These are phyloP conservation scores for Rhododendron vialii DNA, from an alignment of 148 eudicot species.

Conservation along the genomic window DNA sequence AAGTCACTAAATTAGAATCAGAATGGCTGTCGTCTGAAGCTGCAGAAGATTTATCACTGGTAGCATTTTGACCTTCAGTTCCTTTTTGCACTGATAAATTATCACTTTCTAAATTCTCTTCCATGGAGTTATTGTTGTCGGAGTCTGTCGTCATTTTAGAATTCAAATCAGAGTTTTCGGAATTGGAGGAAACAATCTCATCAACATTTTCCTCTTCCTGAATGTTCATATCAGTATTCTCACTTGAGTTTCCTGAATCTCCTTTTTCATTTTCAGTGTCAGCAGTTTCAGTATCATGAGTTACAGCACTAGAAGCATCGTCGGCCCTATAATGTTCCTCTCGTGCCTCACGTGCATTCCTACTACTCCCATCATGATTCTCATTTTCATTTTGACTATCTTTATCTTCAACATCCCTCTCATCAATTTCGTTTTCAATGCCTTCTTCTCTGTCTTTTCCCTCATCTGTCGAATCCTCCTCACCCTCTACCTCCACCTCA, in stretches of 20 bases:
- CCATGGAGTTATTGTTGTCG: constrained; percentile 24
- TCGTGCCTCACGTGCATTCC: constrained; percentile 60
- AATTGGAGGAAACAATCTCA: constrained; percentile 8
- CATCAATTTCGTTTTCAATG: constrained; percentile 34
- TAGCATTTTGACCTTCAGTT: constrained; percentile 28
- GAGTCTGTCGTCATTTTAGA: constrained; percentile 20
- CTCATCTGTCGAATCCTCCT: constrained; percentile 46
- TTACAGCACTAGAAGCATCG: constrained; percentile 98
- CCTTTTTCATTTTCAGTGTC: constrained; percentile 36
- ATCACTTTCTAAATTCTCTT: constrained; percentile 15
- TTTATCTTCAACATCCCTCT: constrained; percentile 26
- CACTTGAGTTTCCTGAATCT: constrained; percentile 30
- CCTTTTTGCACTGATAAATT: constrained; percentile 17
- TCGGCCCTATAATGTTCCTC: constrained; percentile 88
- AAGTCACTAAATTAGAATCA: constrained; percentile 21
- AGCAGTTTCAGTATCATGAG: constrained; percentile 40
- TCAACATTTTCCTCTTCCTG: constrained; percentile 28
- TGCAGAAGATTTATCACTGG: constrained; percentile 17
- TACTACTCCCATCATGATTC: constrained; percentile 34
- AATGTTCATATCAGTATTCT: constrained; percentile 24
- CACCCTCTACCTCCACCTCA: constrained; percentile 30
- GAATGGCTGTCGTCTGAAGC: constrained; percentile 17
- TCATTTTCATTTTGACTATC: constrained; percentile 34
- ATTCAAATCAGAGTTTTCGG: constrained; percentile 27
- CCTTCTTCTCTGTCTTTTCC: constrained; percentile 42